Base-by-base conservation (phyloP, 768 basidiomycete genomes). In the Mycena indigotica region DNA sequence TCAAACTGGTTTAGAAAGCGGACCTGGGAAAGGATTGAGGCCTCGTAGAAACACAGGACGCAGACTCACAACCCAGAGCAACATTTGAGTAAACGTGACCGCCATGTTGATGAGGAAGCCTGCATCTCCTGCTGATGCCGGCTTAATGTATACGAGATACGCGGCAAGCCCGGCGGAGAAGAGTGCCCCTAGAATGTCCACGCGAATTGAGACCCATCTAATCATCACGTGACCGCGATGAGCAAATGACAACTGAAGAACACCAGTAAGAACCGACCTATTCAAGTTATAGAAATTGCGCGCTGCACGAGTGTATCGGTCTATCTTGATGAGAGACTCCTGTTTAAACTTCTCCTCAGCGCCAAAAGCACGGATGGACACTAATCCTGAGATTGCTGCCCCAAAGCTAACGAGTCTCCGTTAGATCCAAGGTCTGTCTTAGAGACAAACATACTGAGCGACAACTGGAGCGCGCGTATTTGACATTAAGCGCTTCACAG, bases 361-460 rank as follows among this genome's bases (percentile, higher is more conserved):
- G 4, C 82, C 82, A 65, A 85, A 91, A 0, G 88, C 88, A 21
- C 88, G 77, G 50, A 91, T 84, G 5, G 86, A 81, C 17, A 69
- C 81, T 81, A 52, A 29, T 21, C 83, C 83, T 30, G 73, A 65
- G 24, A 83, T 74, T 3, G 80, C 77, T 8, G 80, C 78, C 10
- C 79, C 76, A 62, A 84, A 73, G 55, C 62, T 65, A 38, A 10
- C 55, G 13, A 3, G 49, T 38, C 2, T 67, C 63, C 30, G 73
- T 10, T 16, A 10, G 0, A 65, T 45, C 74, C 72, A 28, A 65
- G 66, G 28, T 23, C 24, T 19, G 15, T 49, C 12, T 10, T 10
- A 48, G 10, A 28, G 23, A n/a, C 25, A 73, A 70, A 77, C 64
- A 48, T 71, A 74, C 78, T 70, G 67, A 13, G 62, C 66, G 29